phyloP scores from a whole-genome alignment of 768 basidiomycete species.

The Lactifluus volemus region DNA sequence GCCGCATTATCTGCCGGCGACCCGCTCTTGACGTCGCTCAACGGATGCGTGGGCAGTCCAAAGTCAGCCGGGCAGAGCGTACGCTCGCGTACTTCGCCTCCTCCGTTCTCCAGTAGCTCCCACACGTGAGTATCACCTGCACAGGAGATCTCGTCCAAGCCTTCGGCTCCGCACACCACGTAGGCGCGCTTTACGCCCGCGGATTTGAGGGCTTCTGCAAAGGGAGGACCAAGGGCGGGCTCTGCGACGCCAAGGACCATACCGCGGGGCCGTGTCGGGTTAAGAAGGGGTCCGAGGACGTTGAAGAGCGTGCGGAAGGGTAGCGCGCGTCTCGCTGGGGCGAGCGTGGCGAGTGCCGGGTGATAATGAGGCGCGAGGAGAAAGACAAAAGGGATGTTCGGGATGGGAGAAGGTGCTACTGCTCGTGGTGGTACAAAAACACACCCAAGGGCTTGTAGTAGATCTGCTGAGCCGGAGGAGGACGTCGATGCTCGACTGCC shows the following conservation, averaged over 20 bases:
- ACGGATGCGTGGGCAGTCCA: conserved; percentile 63
- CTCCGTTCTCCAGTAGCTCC: conserved; percentile 60
- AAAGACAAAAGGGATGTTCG: conserved; percentile 77
- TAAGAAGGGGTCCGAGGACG: conserved; percentile 87
- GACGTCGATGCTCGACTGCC: conserved; percentile 89
- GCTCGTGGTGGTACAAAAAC: conserved; percentile 56
- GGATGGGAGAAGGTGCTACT: conserved; percentile 42
- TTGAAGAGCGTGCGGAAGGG: conserved; percentile 98
- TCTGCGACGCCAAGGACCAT: conserved; percentile 92
- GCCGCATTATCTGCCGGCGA: conserved; percentile 74
- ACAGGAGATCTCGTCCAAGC: conserved; percentile 91
- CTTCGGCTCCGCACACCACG: conserved; percentile 90
- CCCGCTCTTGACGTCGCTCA: conserved; percentile 62
- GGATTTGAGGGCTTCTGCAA: conserved; percentile 64
- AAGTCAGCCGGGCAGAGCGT: conserved; percentile 67
- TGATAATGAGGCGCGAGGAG: conserved; percentile 94
- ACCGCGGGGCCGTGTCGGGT: conserved; percentile 76
- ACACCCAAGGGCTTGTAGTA: conserved; percentile 78
- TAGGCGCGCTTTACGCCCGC: conserved; percentile 75
- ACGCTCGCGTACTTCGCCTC: conserved; percentile 41
- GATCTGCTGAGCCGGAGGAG: conserved; percentile 87
- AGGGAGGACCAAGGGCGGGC: conserved; percentile 69
- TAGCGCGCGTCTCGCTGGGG: conserved; percentile 75
- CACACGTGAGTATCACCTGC: conserved; percentile 83
- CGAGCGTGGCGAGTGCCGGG: conserved; percentile 71